These are phyloP conservation scores for Luffa acutangula DNA, from an alignment of 306 rosid genomes.

Conservation along the genomic window DNA sequence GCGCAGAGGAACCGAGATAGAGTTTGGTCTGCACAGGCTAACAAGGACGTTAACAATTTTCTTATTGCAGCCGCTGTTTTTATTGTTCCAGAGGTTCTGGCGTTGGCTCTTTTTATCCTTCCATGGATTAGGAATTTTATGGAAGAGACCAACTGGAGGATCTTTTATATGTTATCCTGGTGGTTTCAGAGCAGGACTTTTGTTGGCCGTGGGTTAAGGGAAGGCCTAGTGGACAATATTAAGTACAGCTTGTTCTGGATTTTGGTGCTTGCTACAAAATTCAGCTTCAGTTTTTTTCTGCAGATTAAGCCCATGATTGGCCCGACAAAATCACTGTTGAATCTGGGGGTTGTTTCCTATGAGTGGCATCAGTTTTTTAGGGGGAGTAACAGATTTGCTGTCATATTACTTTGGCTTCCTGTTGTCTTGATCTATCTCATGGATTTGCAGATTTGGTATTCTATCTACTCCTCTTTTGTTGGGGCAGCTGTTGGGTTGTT, in stretches of 20 bases:
- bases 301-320: constrained; percentile 84
- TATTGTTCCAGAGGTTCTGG: constrained; percentile 70
- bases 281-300: constrained; percentile 75
- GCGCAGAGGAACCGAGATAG: constrained; percentile 47
- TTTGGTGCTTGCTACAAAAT: constrained; percentile 68
- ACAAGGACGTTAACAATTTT: constrained; percentile 46
- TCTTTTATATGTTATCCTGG: constrained; percentile 73
- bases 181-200: constrained; percentile 86
- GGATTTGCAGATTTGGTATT: constrained; percentile 94
- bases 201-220: constrained; percentile 96
- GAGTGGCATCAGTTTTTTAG: constrained; percentile 54
- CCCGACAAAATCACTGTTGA: constrained; percentile 51
- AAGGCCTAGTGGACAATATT: constrained; percentile 73
- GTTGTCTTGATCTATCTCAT: constrained; percentile 77
- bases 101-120: constrained; percentile 50
- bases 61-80: constrained; percentile 50
- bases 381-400: constrained; percentile 52
- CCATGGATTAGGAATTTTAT: constrained; percentile 86
- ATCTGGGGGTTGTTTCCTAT: constrained; percentile 28
- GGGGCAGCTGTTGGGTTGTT: constrained; percentile 81
- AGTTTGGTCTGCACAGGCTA: constrained; percentile 50
- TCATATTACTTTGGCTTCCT: constrained; percentile 74
- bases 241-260: constrained; percentile 77
- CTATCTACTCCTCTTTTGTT: constrained; percentile 75
- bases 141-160: constrained; percentile 81